Evolutionary conservation across 768 basidiomycete species (phyloP), one percentile per base, ranked within the genome.

Genomic region (Tricholoma hemisulphureum): DNA sequence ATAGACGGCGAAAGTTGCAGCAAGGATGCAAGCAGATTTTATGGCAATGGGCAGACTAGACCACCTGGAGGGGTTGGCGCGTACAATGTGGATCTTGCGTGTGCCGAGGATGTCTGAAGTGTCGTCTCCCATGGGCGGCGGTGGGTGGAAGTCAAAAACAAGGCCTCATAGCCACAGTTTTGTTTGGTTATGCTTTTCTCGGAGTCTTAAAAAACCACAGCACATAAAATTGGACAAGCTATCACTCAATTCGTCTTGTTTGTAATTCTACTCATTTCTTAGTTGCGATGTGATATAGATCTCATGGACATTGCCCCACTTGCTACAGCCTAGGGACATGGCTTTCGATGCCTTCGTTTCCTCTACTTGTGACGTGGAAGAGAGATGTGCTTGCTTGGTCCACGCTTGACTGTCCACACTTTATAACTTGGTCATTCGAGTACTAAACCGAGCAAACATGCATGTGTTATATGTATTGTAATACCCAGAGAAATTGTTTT

Each of bases 311-410:
- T 2, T 37, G 29, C 58, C 67, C 88, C 88, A 89, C 86, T 76
- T 76, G 76, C 85, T 75, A 70, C 75, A 80, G 87, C 87, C 88
- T 87, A 82, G 88, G 82, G 76, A 88, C 88, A 90, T 72, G 79
- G 88, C 85, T 68, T 62, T 69, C 72, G 59, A 64, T 87, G 87
- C 88, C 83, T 81, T 90, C 86, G 88, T 88, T 81, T 72, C 87
- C 84, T 85, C 72, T 81, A 88, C 87, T 84, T 77, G 87, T 76
- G 77, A 70, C 59, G 86, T 89, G 88, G 88, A 77, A 89, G 81
- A 89, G 67, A 32, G 50, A 81, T 56, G 52, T 62, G 48, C 14
- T 10, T 58, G 60, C 83, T 73, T 78, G 82, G 83, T 89, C 88
- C 88, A 89, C 88, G 79, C 88, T 90, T 84, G 86, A 83, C 77